A percentile compares a stretch with the other conserved stretches of the same genome.
phyloP scores from a whole-genome alignment of 768 basidiomycete genomes.

The Termitomyces bulborhizus region DNA sequence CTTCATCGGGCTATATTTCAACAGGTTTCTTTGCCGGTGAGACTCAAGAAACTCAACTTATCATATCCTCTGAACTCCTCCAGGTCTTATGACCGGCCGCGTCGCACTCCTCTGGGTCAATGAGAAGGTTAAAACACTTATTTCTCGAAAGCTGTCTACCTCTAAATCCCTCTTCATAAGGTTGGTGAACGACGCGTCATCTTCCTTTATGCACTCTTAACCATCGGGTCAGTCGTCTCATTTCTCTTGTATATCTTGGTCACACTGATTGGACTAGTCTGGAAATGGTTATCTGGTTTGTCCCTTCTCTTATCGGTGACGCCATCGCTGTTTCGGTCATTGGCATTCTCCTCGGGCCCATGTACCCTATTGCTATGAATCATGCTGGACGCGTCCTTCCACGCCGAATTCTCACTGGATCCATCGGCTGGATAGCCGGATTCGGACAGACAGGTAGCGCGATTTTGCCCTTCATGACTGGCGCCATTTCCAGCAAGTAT shows the following conservation, averaged over 20 bases:
- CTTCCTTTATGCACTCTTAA: constrained; percentile 44
- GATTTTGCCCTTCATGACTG: constrained; percentile 66
- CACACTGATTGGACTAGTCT: constrained; percentile 30
- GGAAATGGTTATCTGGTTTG: constrained; percentile 64
- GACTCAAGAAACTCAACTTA: neutral
- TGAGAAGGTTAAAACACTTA: constrained; percentile 27
- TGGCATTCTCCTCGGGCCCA: constrained; percentile 67
- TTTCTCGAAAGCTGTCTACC: neutral
- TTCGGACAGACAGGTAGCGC: constrained; percentile 72
- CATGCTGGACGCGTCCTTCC: constrained; percentile 65
- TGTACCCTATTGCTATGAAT: constrained; percentile 73
- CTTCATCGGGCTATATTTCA: constrained; percentile 24
- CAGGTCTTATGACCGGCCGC: constrained; percentile 56
- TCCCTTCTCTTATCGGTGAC: constrained; percentile 57
- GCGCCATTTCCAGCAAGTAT: constrained; percentile 55
- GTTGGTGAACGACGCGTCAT: constrained; percentile 50
- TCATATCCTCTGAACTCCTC: neutral
- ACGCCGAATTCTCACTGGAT: constrained; percentile 56
- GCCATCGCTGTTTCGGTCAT: constrained; percentile 60
- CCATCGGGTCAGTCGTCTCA: constrained; percentile 34
- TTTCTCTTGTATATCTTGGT: neutral
- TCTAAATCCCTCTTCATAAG: constrained; percentile 15
- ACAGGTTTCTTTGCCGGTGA: constrained; percentile 22
- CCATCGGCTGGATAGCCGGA: constrained; percentile 65
- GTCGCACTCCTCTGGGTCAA: constrained; percentile 52